These are phyloP conservation scores for Cadophora sp. DNA, from an alignment of 2,329 filamentous ascomycete genomes.

Conservation along the genomic window DNA sequence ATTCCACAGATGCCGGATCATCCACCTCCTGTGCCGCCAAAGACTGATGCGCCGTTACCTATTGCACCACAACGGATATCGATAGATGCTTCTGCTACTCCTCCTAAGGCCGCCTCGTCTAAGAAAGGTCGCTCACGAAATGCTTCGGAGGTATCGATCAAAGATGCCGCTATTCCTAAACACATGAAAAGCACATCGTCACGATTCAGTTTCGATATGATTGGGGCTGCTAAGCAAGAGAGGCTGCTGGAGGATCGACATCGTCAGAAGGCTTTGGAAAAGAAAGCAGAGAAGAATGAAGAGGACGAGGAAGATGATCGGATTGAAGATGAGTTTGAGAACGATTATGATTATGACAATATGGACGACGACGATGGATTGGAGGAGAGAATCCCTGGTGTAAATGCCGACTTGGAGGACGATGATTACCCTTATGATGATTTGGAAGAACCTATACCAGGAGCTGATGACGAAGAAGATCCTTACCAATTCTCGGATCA, in stretches of 20 bases:
- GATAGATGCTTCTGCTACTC: constrained; percentile 38
- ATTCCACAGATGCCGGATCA: constrained; percentile 22
- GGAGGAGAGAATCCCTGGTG: constrained; percentile 70
- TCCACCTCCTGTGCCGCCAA: constrained; percentile 39
- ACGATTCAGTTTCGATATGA: constrained; percentile 83
- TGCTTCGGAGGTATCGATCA: constrained; percentile 56
- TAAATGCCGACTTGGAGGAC: constrained; percentile 53
- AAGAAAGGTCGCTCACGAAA: constrained; percentile 54
- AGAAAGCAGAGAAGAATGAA: constrained; percentile 52
- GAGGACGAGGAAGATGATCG: constrained; percentile 46
- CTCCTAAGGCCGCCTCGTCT: constrained; percentile 36
- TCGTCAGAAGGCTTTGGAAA: constrained; percentile 69
- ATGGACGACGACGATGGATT: constrained; percentile 69
- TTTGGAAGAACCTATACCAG: constrained; percentile 68
- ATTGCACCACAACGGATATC: constrained; percentile 37
- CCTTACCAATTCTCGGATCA: constrained; percentile 49
- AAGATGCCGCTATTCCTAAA: constrained; percentile 57
- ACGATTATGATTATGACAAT: constrained; percentile 69
- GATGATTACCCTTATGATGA: constrained; percentile 42
- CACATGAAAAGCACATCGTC: constrained; percentile 81
- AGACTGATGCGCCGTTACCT: constrained; percentile 27
- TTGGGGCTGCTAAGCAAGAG: constrained; percentile 71
- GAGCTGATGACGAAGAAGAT: constrained; percentile 47
- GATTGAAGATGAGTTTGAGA: constrained; percentile 56
- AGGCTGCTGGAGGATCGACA: constrained; percentile 77